Evolutionary conservation across 805 yeast species (phyloP).

Genomic region (Cyberlindnera sargentensis): DNA sequence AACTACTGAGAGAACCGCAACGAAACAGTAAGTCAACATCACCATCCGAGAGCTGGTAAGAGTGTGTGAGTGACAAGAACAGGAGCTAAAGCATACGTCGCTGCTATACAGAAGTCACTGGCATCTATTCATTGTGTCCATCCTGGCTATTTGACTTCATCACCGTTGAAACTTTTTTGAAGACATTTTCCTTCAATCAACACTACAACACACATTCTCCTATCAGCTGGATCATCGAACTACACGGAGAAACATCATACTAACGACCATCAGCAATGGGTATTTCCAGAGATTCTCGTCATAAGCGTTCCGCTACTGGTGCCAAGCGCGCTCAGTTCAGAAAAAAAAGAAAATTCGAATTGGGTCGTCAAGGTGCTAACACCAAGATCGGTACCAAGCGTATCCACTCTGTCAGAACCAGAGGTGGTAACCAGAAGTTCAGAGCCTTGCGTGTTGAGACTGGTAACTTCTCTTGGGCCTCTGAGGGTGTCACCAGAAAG

Average conservation of each 20-base stretch:
- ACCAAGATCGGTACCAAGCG: conserved; percentile 99
- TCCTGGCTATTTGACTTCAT: no score
- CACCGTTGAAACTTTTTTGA: no score
- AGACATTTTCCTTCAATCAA: no score
- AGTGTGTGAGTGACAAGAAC: no score
- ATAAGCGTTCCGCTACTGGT: conserved; percentile 99
- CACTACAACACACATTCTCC: no score
- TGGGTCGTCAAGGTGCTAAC: conserved; percentile 99
- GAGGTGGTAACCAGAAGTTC: conserved; percentile 99
- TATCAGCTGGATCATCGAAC: no score
- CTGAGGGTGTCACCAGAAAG: conserved; percentile 98
- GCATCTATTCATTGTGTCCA: no score
- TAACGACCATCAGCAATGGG: conserved; percentile 56
- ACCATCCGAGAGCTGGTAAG: no score
- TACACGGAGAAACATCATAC: conserved; percentile 1
- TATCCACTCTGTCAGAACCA: conserved; percentile 98
- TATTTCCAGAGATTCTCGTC: conserved; percentile 99
- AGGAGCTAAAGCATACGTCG: no score
- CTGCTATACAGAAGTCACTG: no score
- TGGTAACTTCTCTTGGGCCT: conserved; percentile 99
- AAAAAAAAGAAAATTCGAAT: conserved; percentile 99
- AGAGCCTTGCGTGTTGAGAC: conserved; percentile 99
- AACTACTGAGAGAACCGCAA: not conserved
- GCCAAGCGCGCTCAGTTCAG: conserved; percentile 99
- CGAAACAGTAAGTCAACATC: conserved; percentile 2